Conservation (phyloP, 2,329 filamentous ascomycete genomes). For the Colletotrichum coccodes region DNA sequence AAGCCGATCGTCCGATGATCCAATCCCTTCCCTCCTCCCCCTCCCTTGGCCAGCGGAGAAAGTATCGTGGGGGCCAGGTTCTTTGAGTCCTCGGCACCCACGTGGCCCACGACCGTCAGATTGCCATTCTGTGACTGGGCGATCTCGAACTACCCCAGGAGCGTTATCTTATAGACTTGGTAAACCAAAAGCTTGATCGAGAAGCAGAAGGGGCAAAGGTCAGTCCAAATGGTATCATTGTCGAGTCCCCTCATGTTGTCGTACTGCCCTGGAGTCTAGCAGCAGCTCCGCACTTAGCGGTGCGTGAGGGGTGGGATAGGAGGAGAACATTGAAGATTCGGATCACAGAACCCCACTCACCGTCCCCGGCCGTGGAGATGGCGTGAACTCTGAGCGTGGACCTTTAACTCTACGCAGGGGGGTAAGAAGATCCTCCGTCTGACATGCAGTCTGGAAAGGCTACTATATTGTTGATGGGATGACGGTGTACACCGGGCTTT, state of each 20-base stretch:
- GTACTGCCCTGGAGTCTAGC: background rate
- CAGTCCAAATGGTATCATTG: background rate
- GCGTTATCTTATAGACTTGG: background rate
- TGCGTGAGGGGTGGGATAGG: slow-evolving; percentile 6
- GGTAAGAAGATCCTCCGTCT: background rate
- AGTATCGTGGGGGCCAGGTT: background rate
- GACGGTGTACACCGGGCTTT: background rate
- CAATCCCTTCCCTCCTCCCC: background rate
- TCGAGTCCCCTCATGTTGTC: background rate
- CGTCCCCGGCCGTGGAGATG: slow-evolving; percentile 15
- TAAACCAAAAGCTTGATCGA: background rate
- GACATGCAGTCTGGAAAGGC: background rate
- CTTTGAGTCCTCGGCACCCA: background rate
- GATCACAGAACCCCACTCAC: slow-evolving; percentile 18
- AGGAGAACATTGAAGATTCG: background rate
- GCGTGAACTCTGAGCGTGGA: slow-evolving; percentile 19
- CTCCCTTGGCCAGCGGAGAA: background rate
- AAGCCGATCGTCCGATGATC: slow-evolving; percentile 31
- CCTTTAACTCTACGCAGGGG: slow-evolving; percentile 7
- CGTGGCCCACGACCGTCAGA: background rate
- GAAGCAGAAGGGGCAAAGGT: background rate
- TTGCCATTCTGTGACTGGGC: background rate
- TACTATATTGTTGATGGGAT: background rate
- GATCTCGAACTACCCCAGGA: background rate
- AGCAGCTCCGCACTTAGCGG: slow-evolving; percentile 18